Conservation (phyloP, 192 early-diverging fungal genomes). For the Backusella tarrabulga region DNA sequence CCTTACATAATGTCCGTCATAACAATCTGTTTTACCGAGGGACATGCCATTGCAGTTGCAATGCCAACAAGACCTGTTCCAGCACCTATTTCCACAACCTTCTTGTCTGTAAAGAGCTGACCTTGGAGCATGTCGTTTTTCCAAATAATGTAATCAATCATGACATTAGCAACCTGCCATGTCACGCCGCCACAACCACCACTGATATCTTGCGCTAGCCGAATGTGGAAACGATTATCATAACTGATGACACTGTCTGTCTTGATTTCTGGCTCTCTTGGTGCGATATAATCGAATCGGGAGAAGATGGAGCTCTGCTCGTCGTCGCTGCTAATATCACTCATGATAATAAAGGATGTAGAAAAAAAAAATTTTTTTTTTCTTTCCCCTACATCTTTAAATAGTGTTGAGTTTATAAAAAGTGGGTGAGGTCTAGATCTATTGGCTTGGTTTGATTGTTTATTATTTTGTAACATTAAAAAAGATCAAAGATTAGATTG, state of each 20-base stretch:
- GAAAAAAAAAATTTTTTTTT: neutral
- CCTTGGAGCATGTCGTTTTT: neutral
- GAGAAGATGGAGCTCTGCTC: neutral
- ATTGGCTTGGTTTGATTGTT: neutral
- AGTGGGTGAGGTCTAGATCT: neutral
- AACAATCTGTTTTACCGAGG: conserved; percentile 20
- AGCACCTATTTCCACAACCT: conserved; percentile 41
- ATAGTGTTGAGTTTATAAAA: neutral
- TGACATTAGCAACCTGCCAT: conserved; percentile 47
- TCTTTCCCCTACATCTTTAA: neutral
- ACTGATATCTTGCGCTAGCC: conserved; percentile 21
- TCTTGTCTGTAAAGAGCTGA: conserved; percentile 4
- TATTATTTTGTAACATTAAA: neutral
- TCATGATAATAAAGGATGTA: neutral
- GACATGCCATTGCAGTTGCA: conserved; percentile 36
- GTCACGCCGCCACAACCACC: conserved; percentile 51
- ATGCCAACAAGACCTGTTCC: conserved; percentile 53
- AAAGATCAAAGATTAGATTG: too few relatives aligned
- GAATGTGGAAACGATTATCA: conserved; percentile 1
- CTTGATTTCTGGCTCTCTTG: neutral
- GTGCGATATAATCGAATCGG: neutral
- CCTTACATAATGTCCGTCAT: conserved; percentile 49
- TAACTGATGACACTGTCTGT: neutral
- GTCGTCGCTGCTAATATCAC: neutral
- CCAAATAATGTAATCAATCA: conserved; percentile 39